Percentiles rank a stretch among this genome's conserved stretches.
Evolutionary conservation across 805 yeast species (phyloP).

Genomic region (Metschnikowia koreensis): DNA sequence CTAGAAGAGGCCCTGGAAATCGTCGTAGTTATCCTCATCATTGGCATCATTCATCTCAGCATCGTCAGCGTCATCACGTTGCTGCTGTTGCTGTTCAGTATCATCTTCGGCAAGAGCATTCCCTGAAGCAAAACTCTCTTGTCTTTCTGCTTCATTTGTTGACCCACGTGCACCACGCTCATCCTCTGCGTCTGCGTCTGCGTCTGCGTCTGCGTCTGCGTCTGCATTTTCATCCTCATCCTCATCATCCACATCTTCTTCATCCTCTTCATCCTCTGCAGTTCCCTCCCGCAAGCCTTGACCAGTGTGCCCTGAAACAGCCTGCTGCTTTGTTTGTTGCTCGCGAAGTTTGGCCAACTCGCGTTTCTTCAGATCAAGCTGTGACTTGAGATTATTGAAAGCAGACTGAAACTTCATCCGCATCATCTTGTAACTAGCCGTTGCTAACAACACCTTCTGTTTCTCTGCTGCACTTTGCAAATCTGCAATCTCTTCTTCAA

Average conservation of each 20-base stretch:
- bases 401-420: slow-evolving; percentile 82
- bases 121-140: neutral
- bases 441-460: slow-evolving; percentile 68
- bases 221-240: slow-evolving; percentile 10
- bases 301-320: neutral
- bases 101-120: neutral
- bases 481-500: slow-evolving; percentile 84
- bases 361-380: slow-evolving; percentile 65
- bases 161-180: slow-evolving; percentile 21
- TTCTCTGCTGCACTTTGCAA: slow-evolving; percentile 72
- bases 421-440: slow-evolving; percentile 80
- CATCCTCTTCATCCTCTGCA: slow-evolving; percentile 2
- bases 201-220: slow-evolving; percentile 8
- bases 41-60: slow-evolving; percentile 15
- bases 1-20: slow-evolving; percentile 25
- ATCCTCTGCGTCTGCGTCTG: slow-evolving; percentile 27
- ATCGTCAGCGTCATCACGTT: neutral
- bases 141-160: neutral
- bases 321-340: slow-evolving; percentile 14
- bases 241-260: slow-evolving; percentile 12
- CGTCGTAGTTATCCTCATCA: slow-evolving; percentile 29
- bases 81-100: neutral
- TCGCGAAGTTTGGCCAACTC: slow-evolving; percentile 20
- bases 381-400: slow-evolving; percentile 72
- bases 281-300: neutral